phyloP scores from a whole-genome alignment of 2,329 filamentous ascomycete genomes.

The Thermoascus crustaceus region DNA sequence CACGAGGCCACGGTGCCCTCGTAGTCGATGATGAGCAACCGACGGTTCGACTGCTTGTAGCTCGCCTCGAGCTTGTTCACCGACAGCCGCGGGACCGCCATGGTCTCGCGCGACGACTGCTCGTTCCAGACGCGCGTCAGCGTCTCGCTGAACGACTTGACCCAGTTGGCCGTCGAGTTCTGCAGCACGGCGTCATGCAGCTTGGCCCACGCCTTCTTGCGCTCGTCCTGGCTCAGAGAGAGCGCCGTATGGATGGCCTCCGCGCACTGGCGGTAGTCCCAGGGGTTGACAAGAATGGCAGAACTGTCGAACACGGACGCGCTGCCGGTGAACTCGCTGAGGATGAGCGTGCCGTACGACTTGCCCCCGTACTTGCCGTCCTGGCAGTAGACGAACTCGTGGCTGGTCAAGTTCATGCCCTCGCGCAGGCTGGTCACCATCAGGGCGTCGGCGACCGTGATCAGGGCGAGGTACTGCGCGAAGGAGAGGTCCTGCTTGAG shows the following conservation, averaged over 20 bases:
- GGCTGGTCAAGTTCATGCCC: slow-evolving; percentile 93
- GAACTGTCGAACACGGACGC: slow-evolving; percentile 74
- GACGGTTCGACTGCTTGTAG: slow-evolving; percentile 58
- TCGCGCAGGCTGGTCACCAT: slow-evolving; percentile 95
- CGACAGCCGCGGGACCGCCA: slow-evolving; percentile 77
- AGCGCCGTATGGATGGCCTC: slow-evolving; percentile 77
- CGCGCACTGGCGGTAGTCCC: slow-evolving; percentile 85
- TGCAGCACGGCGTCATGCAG: slow-evolving; percentile 66
- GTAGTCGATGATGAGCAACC: slow-evolving; percentile 86
- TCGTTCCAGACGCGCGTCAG: slow-evolving; percentile 72
- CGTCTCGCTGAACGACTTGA: slow-evolving; percentile 62
- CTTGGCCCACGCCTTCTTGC: slow-evolving; percentile 62
- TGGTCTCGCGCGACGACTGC: slow-evolving; percentile 75
- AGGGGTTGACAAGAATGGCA: slow-evolving; percentile 83
- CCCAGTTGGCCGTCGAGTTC: slow-evolving; percentile 82
- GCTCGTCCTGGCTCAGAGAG: slow-evolving; percentile 70
- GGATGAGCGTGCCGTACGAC: slow-evolving; percentile 79
- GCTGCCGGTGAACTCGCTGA: slow-evolving; percentile 93
- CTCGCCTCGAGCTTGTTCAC: slow-evolving; percentile 54
- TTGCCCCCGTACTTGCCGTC: slow-evolving; percentile 67
- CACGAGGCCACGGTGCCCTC: slow-evolving; percentile 87
- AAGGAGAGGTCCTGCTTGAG: slow-evolving; percentile 92
- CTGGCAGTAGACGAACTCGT: slow-evolving; percentile 90
- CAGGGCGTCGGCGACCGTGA: slow-evolving; percentile 81
- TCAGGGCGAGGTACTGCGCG: slow-evolving; percentile 81